These are phyloP conservation scores for Rhizopogon vesiculosus DNA, from an alignment of 768 basidiomycete genomes.

Conservation along the genomic window DNA sequence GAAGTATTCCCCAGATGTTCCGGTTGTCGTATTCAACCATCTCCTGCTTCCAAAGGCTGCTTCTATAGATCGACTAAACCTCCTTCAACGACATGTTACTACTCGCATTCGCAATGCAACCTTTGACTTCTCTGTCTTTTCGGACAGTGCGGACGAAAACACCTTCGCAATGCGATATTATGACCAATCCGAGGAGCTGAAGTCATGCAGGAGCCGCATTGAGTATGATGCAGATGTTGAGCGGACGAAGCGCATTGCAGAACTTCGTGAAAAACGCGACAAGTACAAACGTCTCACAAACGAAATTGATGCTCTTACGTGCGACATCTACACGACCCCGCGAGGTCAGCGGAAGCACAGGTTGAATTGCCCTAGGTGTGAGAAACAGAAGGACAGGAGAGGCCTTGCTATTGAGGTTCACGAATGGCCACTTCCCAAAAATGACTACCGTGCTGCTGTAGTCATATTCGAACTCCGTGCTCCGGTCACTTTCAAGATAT, in stretches of 20 bases:
- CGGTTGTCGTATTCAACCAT: conserved; percentile 21
- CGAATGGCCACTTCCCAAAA: conserved; percentile 38
- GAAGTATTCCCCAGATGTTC: conserved; percentile 37
- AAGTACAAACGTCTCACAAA: conserved; percentile 6
- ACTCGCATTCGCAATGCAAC: conserved; percentile 14
- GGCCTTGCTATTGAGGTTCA: conserved; percentile 25
- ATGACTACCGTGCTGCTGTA: conserved; percentile 12
- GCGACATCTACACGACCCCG: not conserved
- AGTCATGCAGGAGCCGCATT: conserved; percentile 20
- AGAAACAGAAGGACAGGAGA: conserved; percentile 6
- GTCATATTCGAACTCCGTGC: conserved; percentile 33
- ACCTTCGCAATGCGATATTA: conserved; percentile 31
- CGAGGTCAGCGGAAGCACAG: not conserved
- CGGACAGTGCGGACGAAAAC: conserved; percentile 4
- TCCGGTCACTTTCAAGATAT: conserved; percentile 28
- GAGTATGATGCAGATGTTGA: conserved; percentile 15
- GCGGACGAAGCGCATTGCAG: conserved; percentile 16
- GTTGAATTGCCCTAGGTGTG: conserved; percentile 23
- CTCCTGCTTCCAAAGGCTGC: conserved; percentile 20
- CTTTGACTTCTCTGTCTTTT: conserved; percentile 25
- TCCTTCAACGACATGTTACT: conserved; percentile 24
- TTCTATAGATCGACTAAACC: conserved; percentile 18
- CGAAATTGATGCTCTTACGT: too few relatives aligned
- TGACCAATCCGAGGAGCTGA: conserved; percentile 10
- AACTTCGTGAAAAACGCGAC: conserved; percentile 15